phyloP scores from a whole-genome alignment of 305 asterid species.

The Rubia occidens region DNA sequence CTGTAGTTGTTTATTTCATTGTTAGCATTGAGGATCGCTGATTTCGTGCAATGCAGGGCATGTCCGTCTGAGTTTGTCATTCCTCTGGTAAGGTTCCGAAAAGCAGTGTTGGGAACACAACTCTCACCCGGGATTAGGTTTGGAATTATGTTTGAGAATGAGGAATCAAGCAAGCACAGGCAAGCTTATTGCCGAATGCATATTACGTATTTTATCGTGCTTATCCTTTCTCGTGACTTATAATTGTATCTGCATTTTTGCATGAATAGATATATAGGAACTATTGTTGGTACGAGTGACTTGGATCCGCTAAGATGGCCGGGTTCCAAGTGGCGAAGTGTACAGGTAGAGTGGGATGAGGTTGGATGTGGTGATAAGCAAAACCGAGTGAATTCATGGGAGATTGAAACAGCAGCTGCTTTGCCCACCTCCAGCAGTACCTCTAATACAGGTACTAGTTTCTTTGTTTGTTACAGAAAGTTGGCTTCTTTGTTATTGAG shows the following conservation, averaged over 20 bases:
- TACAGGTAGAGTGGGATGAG: conserved; percentile 97
- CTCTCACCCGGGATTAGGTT: conserved; percentile 82
- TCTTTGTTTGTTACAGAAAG: background rate
- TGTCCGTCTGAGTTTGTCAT: conserved; percentile 86
- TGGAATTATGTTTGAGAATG: conserved; percentile 95
- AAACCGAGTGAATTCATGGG: conserved; percentile 88
- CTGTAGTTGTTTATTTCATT: background rate
- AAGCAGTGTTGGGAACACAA: conserved; percentile 62
- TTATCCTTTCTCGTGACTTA: background rate
- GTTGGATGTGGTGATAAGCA: conserved; percentile 83
- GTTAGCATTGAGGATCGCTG: background rate
- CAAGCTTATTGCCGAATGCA: conserved; percentile 10
- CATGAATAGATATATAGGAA: conserved; percentile 67
- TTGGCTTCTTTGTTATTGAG: background rate
- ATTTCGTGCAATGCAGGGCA: conserved; percentile 42
- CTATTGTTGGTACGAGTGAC: conserved; percentile 61
- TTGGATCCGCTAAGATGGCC: conserved; percentile 90
- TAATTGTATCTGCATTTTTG: background rate
- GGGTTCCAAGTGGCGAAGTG: conserved; percentile 83
- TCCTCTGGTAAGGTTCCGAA: conserved; percentile 61
- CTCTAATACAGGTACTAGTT: conserved; percentile 40
- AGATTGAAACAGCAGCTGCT: conserved; percentile 64
- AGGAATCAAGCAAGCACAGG: conserved; percentile 89
- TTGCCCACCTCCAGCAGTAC: conserved; percentile 40
- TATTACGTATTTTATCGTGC: background rate